Percentiles rank a stretch among this genome's conserved stretches.
These are phyloP conservation scores for Steccherinum ochraceum DNA, from an alignment of 768 basidiomycete genomes.

Conservation along the genomic window DNA sequence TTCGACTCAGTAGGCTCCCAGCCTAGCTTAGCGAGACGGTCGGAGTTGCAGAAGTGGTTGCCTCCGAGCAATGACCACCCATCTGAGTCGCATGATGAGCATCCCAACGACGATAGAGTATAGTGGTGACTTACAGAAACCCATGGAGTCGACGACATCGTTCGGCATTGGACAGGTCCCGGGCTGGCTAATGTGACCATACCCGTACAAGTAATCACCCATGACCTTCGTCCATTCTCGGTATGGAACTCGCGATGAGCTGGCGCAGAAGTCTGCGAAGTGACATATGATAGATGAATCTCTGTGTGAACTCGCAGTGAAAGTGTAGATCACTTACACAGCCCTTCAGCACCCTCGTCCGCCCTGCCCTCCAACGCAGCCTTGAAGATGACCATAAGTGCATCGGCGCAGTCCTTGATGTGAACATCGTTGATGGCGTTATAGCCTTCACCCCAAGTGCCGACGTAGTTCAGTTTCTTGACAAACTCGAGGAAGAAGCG, in stretches of 20 bases:
- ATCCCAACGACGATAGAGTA: too few relatives aligned
- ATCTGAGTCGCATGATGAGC: constrained; percentile 16
- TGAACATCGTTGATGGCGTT: constrained; percentile 34
- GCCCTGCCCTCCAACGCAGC: constrained; percentile 35
- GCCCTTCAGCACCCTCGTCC: constrained; percentile 35
- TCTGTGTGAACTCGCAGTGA: neutral
- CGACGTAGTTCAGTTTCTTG: constrained; percentile 27
- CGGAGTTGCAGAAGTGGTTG: constrained; percentile 28
- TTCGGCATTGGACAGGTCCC: constrained; percentile 27
- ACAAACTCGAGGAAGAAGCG: constrained; percentile 30
- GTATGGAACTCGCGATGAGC: constrained; percentile 21
- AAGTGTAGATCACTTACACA: constrained; percentile 26
- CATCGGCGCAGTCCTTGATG: constrained; percentile 33
- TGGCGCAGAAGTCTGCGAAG: constrained; percentile 29
- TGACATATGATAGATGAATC: constrained; percentile 3
- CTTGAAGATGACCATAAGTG: constrained; percentile 30
- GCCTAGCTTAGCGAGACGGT: constrained; percentile 31
- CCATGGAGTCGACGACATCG: constrained; percentile 30
- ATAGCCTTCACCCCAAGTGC: constrained; percentile 37
- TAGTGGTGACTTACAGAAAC: constrained; percentile 28
- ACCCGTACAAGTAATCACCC: constrained; percentile 28
- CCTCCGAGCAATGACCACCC: constrained; percentile 36
- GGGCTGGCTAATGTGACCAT: constrained; percentile 27
- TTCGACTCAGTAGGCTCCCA: constrained; percentile 30
- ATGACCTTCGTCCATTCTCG: constrained; percentile 27